Evolutionary conservation across 2,329 filamentous ascomycete species (phyloP).

Genomic region (Cytospora mali): DNA sequence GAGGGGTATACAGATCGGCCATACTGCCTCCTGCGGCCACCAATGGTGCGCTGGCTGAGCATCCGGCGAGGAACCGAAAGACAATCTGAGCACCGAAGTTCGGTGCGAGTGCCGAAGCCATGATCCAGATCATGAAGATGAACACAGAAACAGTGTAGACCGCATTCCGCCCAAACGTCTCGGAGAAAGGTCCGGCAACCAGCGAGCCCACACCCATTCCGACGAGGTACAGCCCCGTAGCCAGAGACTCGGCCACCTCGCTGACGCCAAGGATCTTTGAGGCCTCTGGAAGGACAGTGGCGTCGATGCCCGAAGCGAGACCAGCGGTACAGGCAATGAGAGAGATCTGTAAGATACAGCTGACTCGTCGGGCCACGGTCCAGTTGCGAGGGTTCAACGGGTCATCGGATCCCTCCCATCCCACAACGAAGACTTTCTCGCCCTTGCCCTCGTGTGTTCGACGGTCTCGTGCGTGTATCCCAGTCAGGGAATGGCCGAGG

Average conservation of each 20-base stretch:
- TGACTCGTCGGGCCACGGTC: constrained; percentile 37
- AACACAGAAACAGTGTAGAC: constrained; percentile 45
- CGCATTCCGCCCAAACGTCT: constrained; percentile 43
- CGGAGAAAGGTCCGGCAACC: constrained; percentile 43
- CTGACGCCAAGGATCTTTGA: constrained; percentile 49
- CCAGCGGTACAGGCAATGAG: constrained; percentile 54
- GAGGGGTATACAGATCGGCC: constrained; percentile 42
- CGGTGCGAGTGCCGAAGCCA: constrained; percentile 47
- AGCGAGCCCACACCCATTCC: constrained; percentile 43
- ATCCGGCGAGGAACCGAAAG: constrained; percentile 52
- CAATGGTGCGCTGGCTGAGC: constrained; percentile 48
- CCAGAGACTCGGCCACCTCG: constrained; percentile 52
- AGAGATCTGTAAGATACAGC: constrained; percentile 46
- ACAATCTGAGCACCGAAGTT: constrained; percentile 46
- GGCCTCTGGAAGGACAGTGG: constrained; percentile 49
- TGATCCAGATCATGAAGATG: constrained; percentile 48
- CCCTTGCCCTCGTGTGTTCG: constrained; percentile 32
- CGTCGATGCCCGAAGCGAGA: constrained; percentile 56
- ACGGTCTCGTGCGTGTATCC: constrained; percentile 36
- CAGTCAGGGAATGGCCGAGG: constrained; percentile 37
- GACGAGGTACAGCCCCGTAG: constrained; percentile 44
- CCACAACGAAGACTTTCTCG: constrained; percentile 40
- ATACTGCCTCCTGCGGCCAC: constrained; percentile 47
- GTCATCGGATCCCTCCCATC: constrained; percentile 43
- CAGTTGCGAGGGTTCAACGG: constrained; percentile 44